Evolutionary conservation across 257 asterid species (phyloP).

Genomic region (Plectranthus barbatus): DNA sequence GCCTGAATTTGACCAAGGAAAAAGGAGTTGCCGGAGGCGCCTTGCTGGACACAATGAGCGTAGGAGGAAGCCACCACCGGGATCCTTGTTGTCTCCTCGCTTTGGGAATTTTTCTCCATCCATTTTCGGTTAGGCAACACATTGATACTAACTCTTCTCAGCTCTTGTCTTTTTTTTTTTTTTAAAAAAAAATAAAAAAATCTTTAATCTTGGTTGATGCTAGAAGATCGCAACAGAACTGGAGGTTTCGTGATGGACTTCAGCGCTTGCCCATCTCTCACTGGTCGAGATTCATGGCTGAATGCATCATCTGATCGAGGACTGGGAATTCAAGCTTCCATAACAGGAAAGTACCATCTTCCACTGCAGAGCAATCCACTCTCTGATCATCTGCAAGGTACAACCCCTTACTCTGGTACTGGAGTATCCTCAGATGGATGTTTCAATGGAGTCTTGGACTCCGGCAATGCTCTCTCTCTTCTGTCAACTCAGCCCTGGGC

Average conservation of each 20-base stretch:
- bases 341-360: conserved; percentile 32
- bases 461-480: conserved; percentile 95
- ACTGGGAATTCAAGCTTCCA: conserved; percentile 28
- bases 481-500: conserved; percentile 91
- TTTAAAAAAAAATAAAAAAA: too few relatives aligned
- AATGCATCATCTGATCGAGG: conserved; percentile 29
- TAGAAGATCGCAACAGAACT: conserved; percentile 47
- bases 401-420: not conserved
- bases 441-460: conserved; percentile 41
- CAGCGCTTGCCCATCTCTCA: conserved; percentile 32
- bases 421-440: conserved; percentile 40
- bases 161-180: too few relatives aligned
- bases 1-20: conserved; percentile 87
- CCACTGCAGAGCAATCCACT: conserved; percentile 52
- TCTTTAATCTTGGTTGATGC: conserved; percentile 9
- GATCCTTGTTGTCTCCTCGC: conserved; percentile 44
- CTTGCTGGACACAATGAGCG: conserved; percentile 95
- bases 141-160: not conserved
- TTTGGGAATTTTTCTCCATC: conserved; percentile 49
- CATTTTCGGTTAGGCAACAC: conserved; percentile 45
- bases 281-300: conserved; percentile 42
- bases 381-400: conserved; percentile 37
- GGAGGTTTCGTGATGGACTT: conserved; percentile 76
- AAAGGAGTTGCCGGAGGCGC: conserved; percentile 91
- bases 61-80: conserved; percentile 74